Percentiles rank a stretch among this genome's conserved stretches.
These are phyloP conservation scores for Komagataea norvegica DNA, from an alignment of 1,139 yeast genomes.

Conservation along the genomic window DNA sequence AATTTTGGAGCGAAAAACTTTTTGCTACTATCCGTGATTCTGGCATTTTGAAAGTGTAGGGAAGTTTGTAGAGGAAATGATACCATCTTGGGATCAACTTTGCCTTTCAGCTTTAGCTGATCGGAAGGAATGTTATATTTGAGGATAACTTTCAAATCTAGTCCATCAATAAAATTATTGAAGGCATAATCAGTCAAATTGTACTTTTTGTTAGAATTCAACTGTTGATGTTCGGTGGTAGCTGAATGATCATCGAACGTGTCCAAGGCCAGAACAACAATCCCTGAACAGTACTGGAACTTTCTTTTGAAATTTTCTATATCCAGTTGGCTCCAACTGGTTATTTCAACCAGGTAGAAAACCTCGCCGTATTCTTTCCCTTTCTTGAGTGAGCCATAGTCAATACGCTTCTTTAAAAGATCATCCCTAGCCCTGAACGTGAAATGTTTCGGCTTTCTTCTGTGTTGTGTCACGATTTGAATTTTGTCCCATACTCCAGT, in stretches of 20 bases:
- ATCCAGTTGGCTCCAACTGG: constrained; percentile 4
- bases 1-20: constrained; percentile 8
- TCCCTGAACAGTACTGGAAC: constrained; percentile 6
- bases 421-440: no score
- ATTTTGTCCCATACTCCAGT: background rate
- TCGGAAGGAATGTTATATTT: background rate
- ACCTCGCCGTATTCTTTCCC: background rate
- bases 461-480: constrained; percentile 10
- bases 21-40: no score
- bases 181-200: background rate
- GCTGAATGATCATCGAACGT: background rate
- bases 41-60: no score
- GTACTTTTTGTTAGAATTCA: background rate
- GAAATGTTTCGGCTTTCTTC: constrained; percentile 8
- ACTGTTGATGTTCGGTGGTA: no score
- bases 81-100: constrained; percentile 3
- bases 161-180: constrained; percentile 6
- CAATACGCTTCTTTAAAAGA: background rate
- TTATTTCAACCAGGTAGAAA: constrained; percentile 8
- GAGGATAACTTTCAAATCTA: constrained; percentile 4
- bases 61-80: no score
- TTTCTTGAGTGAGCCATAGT: background rate
- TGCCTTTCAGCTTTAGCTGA: background rate
- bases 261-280: constrained; percentile 6
- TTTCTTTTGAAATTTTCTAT: constrained; percentile 2